Percentiles rank a stretch among this genome's conserved stretches.
Conservation (phyloP, 352 stramenopile genomes). For the Phytophthora palmivora region DNA sequence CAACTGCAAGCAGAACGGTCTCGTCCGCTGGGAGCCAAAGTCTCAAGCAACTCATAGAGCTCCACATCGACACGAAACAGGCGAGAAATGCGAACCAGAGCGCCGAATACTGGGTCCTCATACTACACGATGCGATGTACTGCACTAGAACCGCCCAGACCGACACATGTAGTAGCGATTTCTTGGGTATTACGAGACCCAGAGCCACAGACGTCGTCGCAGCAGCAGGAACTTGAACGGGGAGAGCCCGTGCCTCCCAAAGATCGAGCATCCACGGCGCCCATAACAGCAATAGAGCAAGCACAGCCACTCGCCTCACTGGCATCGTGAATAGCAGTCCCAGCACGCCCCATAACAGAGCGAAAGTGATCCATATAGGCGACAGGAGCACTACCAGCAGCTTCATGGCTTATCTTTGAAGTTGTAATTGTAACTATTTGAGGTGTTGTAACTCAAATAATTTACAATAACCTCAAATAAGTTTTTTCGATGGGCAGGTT, state of each 20-base stretch:
- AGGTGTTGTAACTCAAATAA: background rate
- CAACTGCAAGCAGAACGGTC: slow-evolving; percentile 45
- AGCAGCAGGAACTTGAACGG: slow-evolving; percentile 17
- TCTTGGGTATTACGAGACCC: slow-evolving; percentile 21
- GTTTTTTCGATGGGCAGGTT: slow-evolving; percentile 26
- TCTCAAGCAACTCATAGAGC: slow-evolving; percentile 29
- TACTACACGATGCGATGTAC: slow-evolving; percentile 10
- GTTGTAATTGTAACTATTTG: slow-evolving; percentile 4
- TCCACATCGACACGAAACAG: slow-evolving; percentile 38
- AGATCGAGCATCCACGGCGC: slow-evolving; percentile 24
- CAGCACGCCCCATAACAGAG: slow-evolving; percentile 18
- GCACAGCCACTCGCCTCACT: background rate
- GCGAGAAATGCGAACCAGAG: slow-evolving; percentile 19
- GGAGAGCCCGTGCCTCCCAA: slow-evolving; percentile 6
- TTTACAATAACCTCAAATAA: background rate
- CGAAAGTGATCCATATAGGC: slow-evolving; percentile 25
- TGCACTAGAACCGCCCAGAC: slow-evolving; percentile 24
- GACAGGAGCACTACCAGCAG: slow-evolving; percentile 17
- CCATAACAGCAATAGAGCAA: slow-evolving; percentile 29
- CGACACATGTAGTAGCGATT: slow-evolving; percentile 26
- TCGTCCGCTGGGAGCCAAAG: slow-evolving; percentile 61
- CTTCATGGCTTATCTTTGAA: slow-evolving; percentile 18
- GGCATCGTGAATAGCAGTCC: slow-evolving; percentile 31
- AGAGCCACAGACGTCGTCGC: slow-evolving; percentile 17
- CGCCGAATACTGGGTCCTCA: background rate